Evolutionary conservation across 768 basidiomycete genomes (phyloP).

Genomic region (Melanogaster broomeanus): DNA sequence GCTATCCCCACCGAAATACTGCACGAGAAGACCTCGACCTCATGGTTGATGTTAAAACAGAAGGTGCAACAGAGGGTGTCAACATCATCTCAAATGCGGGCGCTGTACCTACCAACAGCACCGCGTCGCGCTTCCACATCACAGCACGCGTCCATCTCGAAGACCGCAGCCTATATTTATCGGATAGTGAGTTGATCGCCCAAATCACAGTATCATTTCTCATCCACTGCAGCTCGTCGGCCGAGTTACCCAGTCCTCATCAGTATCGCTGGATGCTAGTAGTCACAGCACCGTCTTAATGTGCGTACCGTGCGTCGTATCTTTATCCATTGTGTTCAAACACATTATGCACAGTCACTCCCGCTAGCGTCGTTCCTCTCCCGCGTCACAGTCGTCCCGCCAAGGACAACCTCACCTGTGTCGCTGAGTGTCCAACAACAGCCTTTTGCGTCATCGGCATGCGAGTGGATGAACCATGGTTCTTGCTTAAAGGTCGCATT

Average conservation of each 20-base stretch:
- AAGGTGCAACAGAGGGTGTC: neutral
- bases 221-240: slow-evolving; percentile 34
- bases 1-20: slow-evolving; percentile 41
- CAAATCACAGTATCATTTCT: neutral
- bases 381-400: slow-evolving; percentile 40
- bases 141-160: slow-evolving; percentile 41
- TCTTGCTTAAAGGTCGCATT: slow-evolving; percentile 41
- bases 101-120: slow-evolving; percentile 14
- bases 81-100: neutral
- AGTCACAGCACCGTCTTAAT: slow-evolving; percentile 48
- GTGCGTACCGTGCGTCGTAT: slow-evolving; percentile 31
- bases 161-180: slow-evolving; percentile 48
- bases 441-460: slow-evolving; percentile 43
- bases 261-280: slow-evolving; percentile 50
- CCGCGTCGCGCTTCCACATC: slow-evolving; percentile 47
- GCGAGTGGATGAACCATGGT: slow-evolving; percentile 49
- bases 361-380: slow-evolving; percentile 35
- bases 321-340: neutral
- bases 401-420: slow-evolving; percentile 30
- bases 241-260: slow-evolving; percentile 24
- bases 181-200: slow-evolving; percentile 33
- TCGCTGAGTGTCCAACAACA: slow-evolving; percentile 36
- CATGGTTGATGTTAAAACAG: slow-evolving; percentile 9
- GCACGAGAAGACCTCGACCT: slow-evolving; percentile 41
- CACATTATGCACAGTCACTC: slow-evolving; percentile 21